These are phyloP conservation scores for Fagus crenata DNA, from an alignment of 306 rosid species.

Conservation along the genomic window DNA sequence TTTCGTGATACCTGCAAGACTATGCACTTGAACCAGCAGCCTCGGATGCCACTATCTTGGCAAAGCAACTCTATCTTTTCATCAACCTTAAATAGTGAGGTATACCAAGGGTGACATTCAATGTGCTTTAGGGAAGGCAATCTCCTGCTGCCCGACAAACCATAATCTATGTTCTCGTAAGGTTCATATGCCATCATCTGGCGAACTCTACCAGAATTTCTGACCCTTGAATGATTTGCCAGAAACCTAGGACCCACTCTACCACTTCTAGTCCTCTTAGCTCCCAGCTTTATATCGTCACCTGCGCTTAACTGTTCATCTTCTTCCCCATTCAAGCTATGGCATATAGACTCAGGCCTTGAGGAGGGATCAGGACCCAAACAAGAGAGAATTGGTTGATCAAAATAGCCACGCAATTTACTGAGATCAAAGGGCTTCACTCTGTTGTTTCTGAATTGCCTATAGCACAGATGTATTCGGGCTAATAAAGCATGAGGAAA, in stretches of 20 bases:
- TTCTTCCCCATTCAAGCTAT: constrained; percentile 52
- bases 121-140: constrained; percentile 53
- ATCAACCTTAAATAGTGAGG: constrained; percentile 51
- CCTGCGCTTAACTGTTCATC: constrained; percentile 54
- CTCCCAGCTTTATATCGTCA: constrained; percentile 53
- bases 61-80: constrained; percentile 89
- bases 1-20: constrained; percentile 66
- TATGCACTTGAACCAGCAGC: constrained; percentile 98
- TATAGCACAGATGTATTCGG: constrained; percentile 72
- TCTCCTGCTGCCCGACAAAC: constrained; percentile 43
- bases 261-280: constrained; percentile 71
- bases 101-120: constrained; percentile 51
- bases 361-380: constrained; percentile 51
- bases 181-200: constrained; percentile 50
- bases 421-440: constrained; percentile 85
- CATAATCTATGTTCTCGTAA: constrained; percentile 42
- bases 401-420: constrained; percentile 79
- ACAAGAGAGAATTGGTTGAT: constrained; percentile 78
- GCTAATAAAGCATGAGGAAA: constrained; percentile 60
- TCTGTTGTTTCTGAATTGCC: constrained; percentile 87
- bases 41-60: constrained; percentile 99
- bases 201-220: constrained; percentile 48
- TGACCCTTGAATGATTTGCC: constrained; percentile 46
- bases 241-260: constrained; percentile 44
- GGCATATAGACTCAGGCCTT: constrained; percentile 38